Evolutionary conservation across 768 basidiomycete species (phyloP).

Genomic region (Tephrocybe sp.): DNA sequence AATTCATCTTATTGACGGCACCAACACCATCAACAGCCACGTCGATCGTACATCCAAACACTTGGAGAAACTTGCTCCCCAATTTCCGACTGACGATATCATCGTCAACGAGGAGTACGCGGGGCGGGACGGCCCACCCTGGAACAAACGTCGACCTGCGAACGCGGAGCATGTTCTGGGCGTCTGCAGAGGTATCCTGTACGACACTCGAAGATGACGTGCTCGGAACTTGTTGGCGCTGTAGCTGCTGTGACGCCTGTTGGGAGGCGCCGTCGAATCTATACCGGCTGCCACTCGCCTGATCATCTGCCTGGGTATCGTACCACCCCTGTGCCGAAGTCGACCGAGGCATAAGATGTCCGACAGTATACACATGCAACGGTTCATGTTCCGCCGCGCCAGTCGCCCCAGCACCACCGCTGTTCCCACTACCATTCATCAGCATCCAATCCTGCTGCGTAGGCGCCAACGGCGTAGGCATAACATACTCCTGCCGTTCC

Average conservation of each 20-base stretch:
- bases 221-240: not conserved
- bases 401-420: too few relatives aligned
- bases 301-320: too few relatives aligned
- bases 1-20: slow-evolving; percentile 95
- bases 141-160: slow-evolving; percentile 80
- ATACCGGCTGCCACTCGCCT: slow-evolving; percentile 14
- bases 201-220: not conserved
- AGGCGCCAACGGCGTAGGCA: slow-evolving; percentile 13
- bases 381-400: slow-evolving; percentile 48
- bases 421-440: too few relatives aligned
- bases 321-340: slow-evolving; percentile 40
- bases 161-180: slow-evolving; percentile 55
- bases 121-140: slow-evolving; percentile 87
- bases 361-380: slow-evolving; percentile 77
- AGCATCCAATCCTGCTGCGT: not conserved
- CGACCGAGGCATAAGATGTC: slow-evolving; percentile 62
- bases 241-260: not conserved
- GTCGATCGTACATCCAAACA: slow-evolving; percentile 93
- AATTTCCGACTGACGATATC: slow-evolving; percentile 88
- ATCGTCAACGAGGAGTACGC: slow-evolving; percentile 92
- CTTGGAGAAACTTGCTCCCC: slow-evolving; percentile 90
- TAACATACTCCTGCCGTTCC: slow-evolving; percentile 21
- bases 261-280: slow-evolving; percentile 24
- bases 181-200: slow-evolving; percentile 5
- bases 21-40: slow-evolving; percentile 91